Conservation (phyloP, 371 early-diverging fungal species). For the Actinomortierella ambigua region DNA sequence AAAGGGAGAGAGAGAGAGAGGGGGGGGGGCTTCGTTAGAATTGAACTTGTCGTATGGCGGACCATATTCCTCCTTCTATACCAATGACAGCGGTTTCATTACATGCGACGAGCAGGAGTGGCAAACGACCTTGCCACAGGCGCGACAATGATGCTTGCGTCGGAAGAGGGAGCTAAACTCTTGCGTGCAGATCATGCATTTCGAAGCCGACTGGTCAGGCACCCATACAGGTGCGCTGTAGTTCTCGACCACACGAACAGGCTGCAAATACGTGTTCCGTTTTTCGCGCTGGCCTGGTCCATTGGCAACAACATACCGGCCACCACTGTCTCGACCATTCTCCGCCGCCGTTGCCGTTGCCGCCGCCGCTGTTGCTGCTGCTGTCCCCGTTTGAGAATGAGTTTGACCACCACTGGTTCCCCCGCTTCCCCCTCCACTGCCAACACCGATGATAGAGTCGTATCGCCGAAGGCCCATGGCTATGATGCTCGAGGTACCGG, state of each 20-base stretch:
- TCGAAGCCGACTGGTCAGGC: slow-evolving; percentile 56
- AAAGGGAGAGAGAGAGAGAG: background rate
- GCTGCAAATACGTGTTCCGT: slow-evolving; percentile 16
- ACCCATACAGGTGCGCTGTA: slow-evolving; percentile 76
- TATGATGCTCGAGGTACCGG: background rate
- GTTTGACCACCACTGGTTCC: background rate
- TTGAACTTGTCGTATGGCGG: no score
- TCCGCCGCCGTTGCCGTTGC: background rate
- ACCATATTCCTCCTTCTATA: background rate
- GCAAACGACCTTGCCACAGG: slow-evolving; percentile 77
- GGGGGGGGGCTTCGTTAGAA: background rate
- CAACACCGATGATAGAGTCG: slow-evolving; percentile 8
- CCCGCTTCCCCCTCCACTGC: background rate
- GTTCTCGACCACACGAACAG: slow-evolving; percentile 51
- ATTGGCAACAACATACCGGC: no score
- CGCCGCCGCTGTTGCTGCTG: background rate
- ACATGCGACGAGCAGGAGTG: slow-evolving; percentile 64
- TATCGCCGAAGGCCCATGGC: background rate
- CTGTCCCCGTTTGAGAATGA: background rate
- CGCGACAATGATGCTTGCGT: slow-evolving; percentile 74
- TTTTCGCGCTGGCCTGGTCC: background rate
- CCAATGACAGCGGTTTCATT: slow-evolving; percentile 8
- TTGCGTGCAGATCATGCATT: slow-evolving; percentile 62
- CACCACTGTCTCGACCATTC: background rate
- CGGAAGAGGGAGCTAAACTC: slow-evolving; percentile 57